These are phyloP conservation scores for Ascosphaera pollenicola DNA, from an alignment of 2,329 filamentous ascomycete species.

Conservation along the genomic window DNA sequence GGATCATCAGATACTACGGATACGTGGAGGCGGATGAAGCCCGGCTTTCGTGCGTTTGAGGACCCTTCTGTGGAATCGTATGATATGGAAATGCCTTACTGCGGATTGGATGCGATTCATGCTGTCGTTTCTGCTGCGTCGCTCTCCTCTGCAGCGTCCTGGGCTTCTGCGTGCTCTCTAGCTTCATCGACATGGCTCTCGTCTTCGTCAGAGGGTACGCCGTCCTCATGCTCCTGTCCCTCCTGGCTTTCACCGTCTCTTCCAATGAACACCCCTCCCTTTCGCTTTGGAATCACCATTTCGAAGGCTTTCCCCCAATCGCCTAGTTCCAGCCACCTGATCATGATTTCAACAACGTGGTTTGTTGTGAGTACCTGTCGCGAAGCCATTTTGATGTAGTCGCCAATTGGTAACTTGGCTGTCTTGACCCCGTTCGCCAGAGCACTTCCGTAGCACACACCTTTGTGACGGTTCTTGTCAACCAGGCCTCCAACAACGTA, in stretches of 20 bases:
- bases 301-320: constrained; percentile 87
- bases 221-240: constrained; percentile 2
- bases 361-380: constrained; percentile 78
- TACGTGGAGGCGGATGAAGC: no score
- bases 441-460: constrained; percentile 70
- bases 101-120: neutral
- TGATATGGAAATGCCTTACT: no score
- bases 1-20: no score
- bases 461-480: constrained; percentile 92
- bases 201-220: neutral
- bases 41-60: no score
- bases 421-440: constrained; percentile 56
- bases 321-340: constrained; percentile 70
- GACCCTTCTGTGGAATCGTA: no score
- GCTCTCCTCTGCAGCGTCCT: neutral
- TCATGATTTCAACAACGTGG: constrained; percentile 92
- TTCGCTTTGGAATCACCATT: constrained; percentile 71
- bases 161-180: neutral
- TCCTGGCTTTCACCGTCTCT: constrained; percentile 1
- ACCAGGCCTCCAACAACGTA: constrained; percentile 92
- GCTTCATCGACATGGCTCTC: neutral
- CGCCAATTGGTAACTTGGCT: constrained; percentile 80
- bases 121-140: neutral
- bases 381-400: constrained; percentile 79
- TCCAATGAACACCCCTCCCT: constrained; percentile 19